Evolutionary conservation across 2,329 filamentous ascomycete species (phyloP).

Genomic region (Aspergillus quadricinctus): DNA sequence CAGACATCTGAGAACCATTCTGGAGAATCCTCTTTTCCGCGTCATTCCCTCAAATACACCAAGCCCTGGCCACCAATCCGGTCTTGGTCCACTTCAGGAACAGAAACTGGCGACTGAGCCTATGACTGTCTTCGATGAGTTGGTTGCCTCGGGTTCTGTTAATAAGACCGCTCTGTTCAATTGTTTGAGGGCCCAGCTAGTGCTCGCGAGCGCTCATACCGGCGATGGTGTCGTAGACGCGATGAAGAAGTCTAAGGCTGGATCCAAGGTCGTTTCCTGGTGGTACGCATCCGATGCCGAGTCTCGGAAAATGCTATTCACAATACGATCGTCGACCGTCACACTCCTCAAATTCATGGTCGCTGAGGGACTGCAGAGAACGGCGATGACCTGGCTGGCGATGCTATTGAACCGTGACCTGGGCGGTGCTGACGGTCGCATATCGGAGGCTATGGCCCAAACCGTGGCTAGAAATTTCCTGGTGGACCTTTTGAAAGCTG

Average conservation of each 20-base stretch:
- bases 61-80: constrained; percentile 10
- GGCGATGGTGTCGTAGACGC: constrained; percentile 18
- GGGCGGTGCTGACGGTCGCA: constrained; percentile 20
- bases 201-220: constrained; percentile 21
- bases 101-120: constrained; percentile 27
- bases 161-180: constrained; percentile 19
- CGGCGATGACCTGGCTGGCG: constrained; percentile 33
- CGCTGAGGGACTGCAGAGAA: constrained; percentile 32
- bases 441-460: constrained; percentile 17
- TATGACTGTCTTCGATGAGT: constrained; percentile 34
- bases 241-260: constrained; percentile 33
- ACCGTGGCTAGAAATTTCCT: constrained; percentile 25
- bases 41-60: constrained; percentile 28
- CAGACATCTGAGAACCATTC: constrained; percentile 34
- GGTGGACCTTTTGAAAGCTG: constrained; percentile 29
- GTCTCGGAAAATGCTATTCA: constrained; percentile 28
- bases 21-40: constrained; percentile 41
- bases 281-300: constrained; percentile 35
- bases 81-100: constrained; percentile 10
- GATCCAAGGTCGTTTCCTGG: constrained; percentile 35
- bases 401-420: constrained; percentile 26
- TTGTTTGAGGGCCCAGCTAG: constrained; percentile 32
- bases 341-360: constrained; percentile 37
- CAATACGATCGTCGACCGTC: constrained; percentile 18
- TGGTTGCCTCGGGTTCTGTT: constrained; percentile 35